phyloP scores from a whole-genome alignment of 2,329 filamentous ascomycete species.

The Amauroascus niger region DNA sequence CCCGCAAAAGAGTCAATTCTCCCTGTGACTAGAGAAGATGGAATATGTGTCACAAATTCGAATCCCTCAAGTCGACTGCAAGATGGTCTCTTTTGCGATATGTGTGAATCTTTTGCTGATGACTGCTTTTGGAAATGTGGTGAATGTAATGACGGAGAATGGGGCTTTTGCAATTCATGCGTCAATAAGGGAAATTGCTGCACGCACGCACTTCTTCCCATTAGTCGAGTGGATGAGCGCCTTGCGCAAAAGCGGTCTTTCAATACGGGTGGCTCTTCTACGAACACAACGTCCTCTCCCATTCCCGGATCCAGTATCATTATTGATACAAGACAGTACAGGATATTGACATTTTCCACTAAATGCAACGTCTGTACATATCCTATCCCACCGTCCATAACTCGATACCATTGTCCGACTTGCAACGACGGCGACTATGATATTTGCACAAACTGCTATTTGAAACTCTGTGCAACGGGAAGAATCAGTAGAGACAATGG shows the following conservation, averaged over 20 bases:
- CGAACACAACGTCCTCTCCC: constrained; percentile 22
- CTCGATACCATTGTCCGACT: constrained; percentile 68
- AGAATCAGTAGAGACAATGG: constrained; percentile 68
- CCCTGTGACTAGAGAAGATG: constrained; percentile 34
- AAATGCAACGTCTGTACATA: constrained; percentile 70
- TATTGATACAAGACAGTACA: constrained; percentile 46
- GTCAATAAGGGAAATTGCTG: constrained; percentile 75
- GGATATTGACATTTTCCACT: constrained; percentile 61
- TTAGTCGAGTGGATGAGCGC: constrained; percentile 49
- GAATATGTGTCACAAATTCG: constrained; percentile 48
- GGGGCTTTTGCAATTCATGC: constrained; percentile 85
- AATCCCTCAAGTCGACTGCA: constrained; percentile 60
- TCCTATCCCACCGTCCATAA: constrained; percentile 58
- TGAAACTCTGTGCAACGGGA: constrained; percentile 51
- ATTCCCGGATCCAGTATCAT: constrained; percentile 31
- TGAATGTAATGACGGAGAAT: constrained; percentile 80
- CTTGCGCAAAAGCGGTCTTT: constrained; percentile 14
- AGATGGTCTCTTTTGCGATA: constrained; percentile 73
- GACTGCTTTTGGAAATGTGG: constrained; percentile 86
- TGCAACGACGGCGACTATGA: constrained; percentile 81
- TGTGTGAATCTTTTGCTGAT: constrained; percentile 63
- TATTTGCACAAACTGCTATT: constrained; percentile 70
- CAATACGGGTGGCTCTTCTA: constrained; percentile 16
- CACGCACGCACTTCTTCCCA: constrained; percentile 67
- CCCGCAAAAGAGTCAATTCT: constrained; percentile 24